Evolutionary conservation across 108 stramenopile genomes (phyloP), one percentile per base, ranked within the genome.

Genomic region (Parietichytrium sp.): DNA sequence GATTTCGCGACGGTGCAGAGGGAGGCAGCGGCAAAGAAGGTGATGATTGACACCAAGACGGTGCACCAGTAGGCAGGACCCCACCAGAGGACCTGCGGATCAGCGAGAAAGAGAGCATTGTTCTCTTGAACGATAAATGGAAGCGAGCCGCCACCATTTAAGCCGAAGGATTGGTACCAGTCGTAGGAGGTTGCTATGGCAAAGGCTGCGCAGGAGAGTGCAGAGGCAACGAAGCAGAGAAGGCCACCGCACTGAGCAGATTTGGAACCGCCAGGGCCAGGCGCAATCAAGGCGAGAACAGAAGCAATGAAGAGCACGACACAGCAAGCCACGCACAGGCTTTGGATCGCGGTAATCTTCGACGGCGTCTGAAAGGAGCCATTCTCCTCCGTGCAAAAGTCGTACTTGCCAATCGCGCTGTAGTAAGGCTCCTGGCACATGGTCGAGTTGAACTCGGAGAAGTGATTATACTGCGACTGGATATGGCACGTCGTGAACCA

Each of bases 11-110:
- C 42, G 10, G 61, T n/a, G 1, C 18, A 72, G 45, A 45, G 38
- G 20, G 61, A 72, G 42, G 42, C 45, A 1, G 61, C 45, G 15
- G 61, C 45, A 20, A 31, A 72, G 6, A 72, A 7, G 1, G 61
- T 72, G 6, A 72, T 31, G 42, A 72, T 72, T 2, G 45, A 72
- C 38, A 72, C 61, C 20, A 42, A 45, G 29, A 72, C 61, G 25
- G 45, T 45, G 42, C 61, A 45, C 61, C 61, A 72, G 20, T 23
- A 72, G 29, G 61, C 61, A 7, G 61, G 61, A 33, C 61, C 61
- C 61, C 61, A 72, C 6, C 23, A 13, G 38, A 72, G 36, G 61
- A 36, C 6, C 33, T 33, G 42, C 6, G 8, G 10, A 6, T 72
- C 6, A 6, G 36, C 20, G 20, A 72, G 61, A 42, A 25, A 72